Base-by-base conservation (phyloP, 2,329 filamentous ascomycete genomes). In the Clonostachys rhizophaga region DNA sequence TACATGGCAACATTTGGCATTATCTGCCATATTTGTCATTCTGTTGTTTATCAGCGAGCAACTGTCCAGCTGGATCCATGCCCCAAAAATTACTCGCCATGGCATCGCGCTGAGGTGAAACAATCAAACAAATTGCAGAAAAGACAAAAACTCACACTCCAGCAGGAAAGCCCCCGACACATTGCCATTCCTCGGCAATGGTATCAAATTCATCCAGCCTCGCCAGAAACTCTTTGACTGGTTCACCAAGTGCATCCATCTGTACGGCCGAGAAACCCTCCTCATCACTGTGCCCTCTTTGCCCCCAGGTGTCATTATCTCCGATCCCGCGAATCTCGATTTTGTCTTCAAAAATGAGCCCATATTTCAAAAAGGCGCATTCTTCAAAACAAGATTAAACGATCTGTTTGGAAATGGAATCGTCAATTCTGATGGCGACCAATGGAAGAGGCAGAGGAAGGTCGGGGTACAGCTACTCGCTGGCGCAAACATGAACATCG, bases 401-500 rank as follows among this genome's bases (percentile, higher is more conserved):
- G 82, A 85, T 56, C 63, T 86, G 1, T 86, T 86, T 50, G 83
- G 79, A 2, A 71, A 81, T 52, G 83, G 83, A 24, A 86, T 86
- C 53, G 84, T 86, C 62, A 86, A 86, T 53, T 76, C 76, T 24
- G 82, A 85, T 50, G 83, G 83, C 39, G 77, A 83, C 18, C 57
- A 81, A 20, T 86, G 83, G 82, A 78, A 71, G 50, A 65, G 76
- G 2, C 83, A 86, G 65, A 71, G 83, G 42, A 84, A 78, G 58
- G 83, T 81, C 5, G 83, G 83, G 1, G 52, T 78, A 13, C 62
- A 74, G 30, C 86, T 86, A 53, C 71, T 86, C 24, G 83, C 71
- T 54, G 69, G 71, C 13, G 65, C 76, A 46, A 84, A 84, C 53
- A 58, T 86, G 34, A 72, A 76, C 33, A 68, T 75, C 8, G 65